A percentile compares a stretch with the other conserved stretches of the same genome.
phyloP scores from a whole-genome alignment of 441 rosid species.

The Eruca vesicaria region DNA sequence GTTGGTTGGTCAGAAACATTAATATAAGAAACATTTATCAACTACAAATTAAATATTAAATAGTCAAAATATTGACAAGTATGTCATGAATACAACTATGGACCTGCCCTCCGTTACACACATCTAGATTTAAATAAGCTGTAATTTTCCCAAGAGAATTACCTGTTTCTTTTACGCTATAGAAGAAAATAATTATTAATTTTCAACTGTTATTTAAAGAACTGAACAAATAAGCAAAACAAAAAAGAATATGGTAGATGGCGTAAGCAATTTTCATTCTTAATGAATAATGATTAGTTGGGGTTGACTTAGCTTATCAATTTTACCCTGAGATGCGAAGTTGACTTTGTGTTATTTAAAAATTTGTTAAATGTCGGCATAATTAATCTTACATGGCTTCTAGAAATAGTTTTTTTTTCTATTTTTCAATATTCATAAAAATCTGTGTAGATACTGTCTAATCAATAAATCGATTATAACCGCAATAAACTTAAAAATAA shows the following conservation, averaged over 20 bases:
- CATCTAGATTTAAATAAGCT: slow-evolving; percentile 1
- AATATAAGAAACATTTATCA: background rate
- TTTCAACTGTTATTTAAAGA: background rate
- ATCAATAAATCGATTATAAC: background rate
- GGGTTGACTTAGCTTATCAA: slow-evolving; percentile 26
- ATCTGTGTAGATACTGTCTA: background rate
- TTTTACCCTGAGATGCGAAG: slow-evolving; percentile 7
- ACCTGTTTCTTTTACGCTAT: slow-evolving; percentile 29
- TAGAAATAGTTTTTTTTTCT: background rate
- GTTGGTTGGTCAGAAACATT: slow-evolving; percentile 21
- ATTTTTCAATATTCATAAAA: background rate
- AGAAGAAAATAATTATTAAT: background rate
- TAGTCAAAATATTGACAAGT: slow-evolving; percentile 3
- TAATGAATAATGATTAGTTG: slow-evolving; percentile 6
- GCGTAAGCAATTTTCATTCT: slow-evolving; percentile 5
- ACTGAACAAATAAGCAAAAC: background rate
- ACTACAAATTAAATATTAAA: slow-evolving; percentile 4
- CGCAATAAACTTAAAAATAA: background rate
- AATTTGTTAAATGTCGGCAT: slow-evolving; percentile 18
- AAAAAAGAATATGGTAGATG: background rate
- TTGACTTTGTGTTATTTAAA: slow-evolving; percentile 11
- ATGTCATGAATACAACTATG: slow-evolving; percentile 2
- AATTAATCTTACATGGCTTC: slow-evolving; percentile 4
- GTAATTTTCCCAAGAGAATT: background rate
- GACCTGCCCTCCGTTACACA: slow-evolving; percentile 27